A percentile compares a stretch with the other conserved stretches of the same genome.
Conservation (phyloP, 768 basidiomycete species). For the Mycena chlorophos region DNA sequence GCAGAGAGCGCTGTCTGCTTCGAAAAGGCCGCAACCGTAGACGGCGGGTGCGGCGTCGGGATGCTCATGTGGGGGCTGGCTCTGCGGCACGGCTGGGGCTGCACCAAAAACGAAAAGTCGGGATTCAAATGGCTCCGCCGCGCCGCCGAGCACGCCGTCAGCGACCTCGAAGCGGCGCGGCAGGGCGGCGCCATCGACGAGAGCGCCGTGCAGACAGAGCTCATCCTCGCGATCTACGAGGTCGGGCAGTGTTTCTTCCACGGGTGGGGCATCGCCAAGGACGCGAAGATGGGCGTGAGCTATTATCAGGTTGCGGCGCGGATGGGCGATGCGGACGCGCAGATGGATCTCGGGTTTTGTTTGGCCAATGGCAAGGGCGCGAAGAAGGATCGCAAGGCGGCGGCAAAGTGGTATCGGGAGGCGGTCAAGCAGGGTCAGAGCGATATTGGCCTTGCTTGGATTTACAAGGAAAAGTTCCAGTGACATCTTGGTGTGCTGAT, state of each 20-base stretch:
- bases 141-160: slow-evolving; percentile 80
- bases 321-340: slow-evolving; percentile 85
- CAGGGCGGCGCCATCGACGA: slow-evolving; percentile 48
- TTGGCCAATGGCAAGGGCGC: slow-evolving; percentile 84
- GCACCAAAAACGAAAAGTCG: slow-evolving; percentile 70
- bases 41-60: slow-evolving; percentile 82
- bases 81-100: slow-evolving; percentile 87
- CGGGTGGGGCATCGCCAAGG: slow-evolving; percentile 86
- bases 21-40: slow-evolving; percentile 70
- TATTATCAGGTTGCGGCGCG: slow-evolving; percentile 84
- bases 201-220: slow-evolving; percentile 67
- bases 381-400: slow-evolving; percentile 83
- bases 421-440: slow-evolving; percentile 76
- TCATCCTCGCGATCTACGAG: slow-evolving; percentile 88
- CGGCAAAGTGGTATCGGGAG: slow-evolving; percentile 89
- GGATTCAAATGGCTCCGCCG: slow-evolving; percentile 83
- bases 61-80: slow-evolving; percentile 93
- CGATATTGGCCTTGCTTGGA: slow-evolving; percentile 86
- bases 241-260: slow-evolving; percentile 92
- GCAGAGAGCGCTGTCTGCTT: slow-evolving; percentile 70
- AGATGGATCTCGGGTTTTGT: slow-evolving; percentile 83
- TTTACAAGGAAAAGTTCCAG: slow-evolving; percentile 85
- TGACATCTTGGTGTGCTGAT: slow-evolving; percentile 23
- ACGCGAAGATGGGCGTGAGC: slow-evolving; percentile 90
- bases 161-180: slow-evolving; percentile 67